A percentile compares a stretch with the other conserved stretches of the same genome.
Conservation (phyloP, 176 grass and related monocot species). For the Hsuehochloa calcarea region DNA sequence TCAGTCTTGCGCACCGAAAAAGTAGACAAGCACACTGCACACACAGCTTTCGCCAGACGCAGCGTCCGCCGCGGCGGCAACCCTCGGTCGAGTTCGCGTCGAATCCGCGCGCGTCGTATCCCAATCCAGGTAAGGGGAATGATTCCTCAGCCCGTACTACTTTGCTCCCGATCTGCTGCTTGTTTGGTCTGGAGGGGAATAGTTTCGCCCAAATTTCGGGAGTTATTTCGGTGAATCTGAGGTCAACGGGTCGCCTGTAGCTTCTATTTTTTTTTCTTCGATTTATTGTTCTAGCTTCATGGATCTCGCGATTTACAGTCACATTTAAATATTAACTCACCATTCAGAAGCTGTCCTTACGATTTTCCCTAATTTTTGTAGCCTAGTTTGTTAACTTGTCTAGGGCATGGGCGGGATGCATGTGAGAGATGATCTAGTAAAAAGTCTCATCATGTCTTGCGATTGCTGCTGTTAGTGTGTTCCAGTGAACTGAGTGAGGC, state of each 20-base stretch:
- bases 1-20: neutral
- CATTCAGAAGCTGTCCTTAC: neutral
- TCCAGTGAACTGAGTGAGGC: neutral
- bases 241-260: neutral
- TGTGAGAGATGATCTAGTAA: neutral
- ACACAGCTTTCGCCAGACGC: neutral
- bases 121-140: slow-evolving; percentile 19
- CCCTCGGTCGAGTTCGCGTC: neutral
- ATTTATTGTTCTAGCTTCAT: neutral
- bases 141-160: neutral
- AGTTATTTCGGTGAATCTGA: neutral
- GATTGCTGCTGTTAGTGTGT: neutral
- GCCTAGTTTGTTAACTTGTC: neutral
- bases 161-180: neutral
- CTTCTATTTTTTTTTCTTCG: neutral
- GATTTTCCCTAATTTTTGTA: neutral
- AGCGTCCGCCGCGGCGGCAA: neutral
- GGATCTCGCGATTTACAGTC: neutral
- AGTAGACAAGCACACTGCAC: neutral
- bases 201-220: neutral
- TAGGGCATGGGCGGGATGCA: neutral
- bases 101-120: neutral
- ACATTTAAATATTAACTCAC: too few species aligned
- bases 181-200: neutral
- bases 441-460: neutral